phyloP scores from a whole-genome alignment of 78 protist species.

The Speleostelium caveatum region DNA sequence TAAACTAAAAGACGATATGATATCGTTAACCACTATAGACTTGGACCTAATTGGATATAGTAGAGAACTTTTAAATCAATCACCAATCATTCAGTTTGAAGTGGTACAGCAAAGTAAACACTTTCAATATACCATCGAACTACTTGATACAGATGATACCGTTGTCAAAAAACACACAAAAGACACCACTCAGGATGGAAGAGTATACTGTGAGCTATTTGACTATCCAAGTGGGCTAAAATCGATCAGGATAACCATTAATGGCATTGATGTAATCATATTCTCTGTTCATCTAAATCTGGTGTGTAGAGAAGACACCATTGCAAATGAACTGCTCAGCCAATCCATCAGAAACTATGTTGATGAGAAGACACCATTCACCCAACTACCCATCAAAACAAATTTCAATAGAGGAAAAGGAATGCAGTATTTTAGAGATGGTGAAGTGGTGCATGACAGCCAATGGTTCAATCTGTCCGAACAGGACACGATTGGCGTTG shows the following conservation, averaged over 20 bases:
- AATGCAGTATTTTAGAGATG: neutral
- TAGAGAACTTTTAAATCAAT: neutral
- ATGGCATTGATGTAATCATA: neutral
- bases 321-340: neutral
- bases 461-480: conserved; percentile 16
- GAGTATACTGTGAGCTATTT: conserved; percentile 1
- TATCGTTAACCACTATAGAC: neutral
- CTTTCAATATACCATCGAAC: too few species aligned
- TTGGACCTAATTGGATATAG: neutral
- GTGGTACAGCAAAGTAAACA: too few species aligned
- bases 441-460: neutral
- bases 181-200: neutral
- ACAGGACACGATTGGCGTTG: neutral
- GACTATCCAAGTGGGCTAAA: too few species aligned
- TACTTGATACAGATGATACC: neutral
- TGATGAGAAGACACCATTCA: neutral
- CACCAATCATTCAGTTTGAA: conserved; percentile 44
- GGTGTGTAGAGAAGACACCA: neutral
- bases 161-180: neutral
- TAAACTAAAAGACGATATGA: neutral
- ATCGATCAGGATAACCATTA: too few species aligned
- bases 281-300: neutral
- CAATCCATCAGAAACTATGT: neutral
- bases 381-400: neutral
- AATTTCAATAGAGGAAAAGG: conserved; percentile 39